phyloP scores from a whole-genome alignment of 148 eudicot species.

The Agrostemma githago region DNA sequence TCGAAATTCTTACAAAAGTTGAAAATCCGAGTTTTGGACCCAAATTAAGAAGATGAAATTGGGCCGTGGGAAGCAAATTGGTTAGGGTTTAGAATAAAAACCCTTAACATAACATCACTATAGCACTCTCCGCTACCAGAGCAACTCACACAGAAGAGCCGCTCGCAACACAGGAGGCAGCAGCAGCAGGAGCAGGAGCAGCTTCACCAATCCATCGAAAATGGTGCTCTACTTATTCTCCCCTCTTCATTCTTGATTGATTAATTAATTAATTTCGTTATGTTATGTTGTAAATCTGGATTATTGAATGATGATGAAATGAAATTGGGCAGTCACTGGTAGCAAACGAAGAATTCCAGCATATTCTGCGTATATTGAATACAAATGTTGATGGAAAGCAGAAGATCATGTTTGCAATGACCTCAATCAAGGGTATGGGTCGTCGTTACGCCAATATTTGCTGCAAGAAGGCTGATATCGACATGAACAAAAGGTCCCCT shows the following conservation, averaged over 20 bases:
- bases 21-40: no score
- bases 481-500: constrained; percentile 83
- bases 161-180: background rate
- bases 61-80: no score
- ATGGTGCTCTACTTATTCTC: background rate
- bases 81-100: no score
- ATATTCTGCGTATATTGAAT: constrained; percentile 84
- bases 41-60: no score
- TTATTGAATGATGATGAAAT: background rate
- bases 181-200: background rate
- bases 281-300: background rate
- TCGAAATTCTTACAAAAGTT: no score
- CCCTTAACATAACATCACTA: no score
- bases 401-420: constrained; percentile 94
- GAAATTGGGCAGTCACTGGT: constrained; percentile 50
- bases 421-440: constrained; percentile 94
- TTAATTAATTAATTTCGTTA: background rate
- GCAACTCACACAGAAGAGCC: no score
- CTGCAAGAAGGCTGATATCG: constrained; percentile 89
- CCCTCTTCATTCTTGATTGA: background rate
- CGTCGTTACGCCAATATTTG: constrained; percentile 90
- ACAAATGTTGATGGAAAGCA: constrained; percentile 94
- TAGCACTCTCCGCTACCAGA: no score
- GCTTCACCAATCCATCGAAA: background rate
- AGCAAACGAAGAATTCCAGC: constrained; percentile 83